Evolutionary conservation across 179 eudicot genomes (phyloP).

Genomic region (Silene vulgaris): DNA sequence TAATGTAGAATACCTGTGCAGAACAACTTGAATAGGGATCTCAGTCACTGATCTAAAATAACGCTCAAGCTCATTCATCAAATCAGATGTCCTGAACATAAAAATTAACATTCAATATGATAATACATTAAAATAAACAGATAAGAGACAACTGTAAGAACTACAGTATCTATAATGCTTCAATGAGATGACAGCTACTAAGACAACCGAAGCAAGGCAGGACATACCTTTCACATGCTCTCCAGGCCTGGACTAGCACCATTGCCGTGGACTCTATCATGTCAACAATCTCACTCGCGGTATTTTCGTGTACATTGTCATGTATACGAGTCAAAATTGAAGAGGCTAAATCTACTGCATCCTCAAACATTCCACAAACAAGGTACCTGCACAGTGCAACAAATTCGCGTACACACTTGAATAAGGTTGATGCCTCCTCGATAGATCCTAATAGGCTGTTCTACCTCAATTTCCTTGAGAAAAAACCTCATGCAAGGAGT

Average conservation of each 20-base stretch:
- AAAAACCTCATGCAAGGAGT: neutral
- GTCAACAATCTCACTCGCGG: conserved; percentile 36
- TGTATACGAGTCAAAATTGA: conserved; percentile 42
- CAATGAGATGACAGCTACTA: neutral
- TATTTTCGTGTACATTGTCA: conserved; percentile 17
- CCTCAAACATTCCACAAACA: conserved; percentile 65
- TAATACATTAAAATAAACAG: neutral
- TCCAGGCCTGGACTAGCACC: conserved; percentile 75
- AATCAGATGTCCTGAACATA: conserved; percentile 53
- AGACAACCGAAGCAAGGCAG: conserved; percentile 6
- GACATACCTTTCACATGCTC: conserved; percentile 54
- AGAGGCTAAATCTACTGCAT: conserved; percentile 53
- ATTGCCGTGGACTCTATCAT: conserved; percentile 71
- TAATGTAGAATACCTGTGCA: conserved; percentile 48
- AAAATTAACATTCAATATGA: conserved; percentile 5
- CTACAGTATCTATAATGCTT: neutral
- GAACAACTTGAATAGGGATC: conserved; percentile 73
- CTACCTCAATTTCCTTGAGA: neutral
- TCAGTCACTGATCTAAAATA: conserved; percentile 52
- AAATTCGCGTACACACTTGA: neutral
- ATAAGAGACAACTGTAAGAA: neutral
- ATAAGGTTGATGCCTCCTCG: neutral
- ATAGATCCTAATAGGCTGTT: too few relatives aligned
- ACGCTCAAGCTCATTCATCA: conserved; percentile 46
- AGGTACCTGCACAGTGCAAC: conserved; percentile 54